Conservation (phyloP, 805 yeast genomes). For the Martiniozyma abietophila region DNA sequence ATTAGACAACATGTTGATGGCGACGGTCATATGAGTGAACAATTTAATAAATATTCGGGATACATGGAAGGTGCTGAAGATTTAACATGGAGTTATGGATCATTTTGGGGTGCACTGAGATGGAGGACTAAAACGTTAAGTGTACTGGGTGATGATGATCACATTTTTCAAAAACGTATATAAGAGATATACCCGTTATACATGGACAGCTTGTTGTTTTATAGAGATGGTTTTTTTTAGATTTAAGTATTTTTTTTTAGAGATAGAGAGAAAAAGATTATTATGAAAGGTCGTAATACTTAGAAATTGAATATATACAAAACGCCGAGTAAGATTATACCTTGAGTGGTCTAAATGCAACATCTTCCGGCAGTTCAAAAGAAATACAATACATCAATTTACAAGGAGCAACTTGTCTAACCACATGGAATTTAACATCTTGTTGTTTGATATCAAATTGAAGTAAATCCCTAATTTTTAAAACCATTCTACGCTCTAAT, state of each 20-base stretch:
- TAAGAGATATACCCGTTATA: too few relatives aligned
- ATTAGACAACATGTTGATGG: conserved; percentile 50
- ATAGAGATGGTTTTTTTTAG: too few relatives aligned
- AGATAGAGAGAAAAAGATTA: too few relatives aligned
- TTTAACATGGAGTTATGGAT: conserved; percentile 86
- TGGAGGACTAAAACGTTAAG: conserved; percentile 44
- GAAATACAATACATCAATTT: conserved; percentile 92
- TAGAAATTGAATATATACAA: too few relatives aligned
- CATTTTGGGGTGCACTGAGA: conserved; percentile 60
- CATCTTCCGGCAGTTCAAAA: conserved; percentile 60
- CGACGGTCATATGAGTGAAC: conserved; percentile 79
- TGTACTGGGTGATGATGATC: neutral
- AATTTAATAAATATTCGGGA: conserved; percentile 73
- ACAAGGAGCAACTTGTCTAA: conserved; percentile 92
- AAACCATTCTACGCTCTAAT: conserved; percentile 54
- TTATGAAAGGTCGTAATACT: too few relatives aligned
- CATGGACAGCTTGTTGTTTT: too few relatives aligned
- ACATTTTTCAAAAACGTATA: too few relatives aligned
- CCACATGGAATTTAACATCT: conserved; percentile 61
- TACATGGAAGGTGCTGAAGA: conserved; percentile 81
- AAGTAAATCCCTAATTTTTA: conserved; percentile 39
- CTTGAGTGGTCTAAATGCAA: conserved; percentile 35
- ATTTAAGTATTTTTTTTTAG: too few relatives aligned
- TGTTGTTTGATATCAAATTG: conserved; percentile 39
- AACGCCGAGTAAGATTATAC: too few relatives aligned